phyloP scores from a whole-genome alignment of 2,329 filamentous ascomycete genomes.

The Cercospora beticola region DNA sequence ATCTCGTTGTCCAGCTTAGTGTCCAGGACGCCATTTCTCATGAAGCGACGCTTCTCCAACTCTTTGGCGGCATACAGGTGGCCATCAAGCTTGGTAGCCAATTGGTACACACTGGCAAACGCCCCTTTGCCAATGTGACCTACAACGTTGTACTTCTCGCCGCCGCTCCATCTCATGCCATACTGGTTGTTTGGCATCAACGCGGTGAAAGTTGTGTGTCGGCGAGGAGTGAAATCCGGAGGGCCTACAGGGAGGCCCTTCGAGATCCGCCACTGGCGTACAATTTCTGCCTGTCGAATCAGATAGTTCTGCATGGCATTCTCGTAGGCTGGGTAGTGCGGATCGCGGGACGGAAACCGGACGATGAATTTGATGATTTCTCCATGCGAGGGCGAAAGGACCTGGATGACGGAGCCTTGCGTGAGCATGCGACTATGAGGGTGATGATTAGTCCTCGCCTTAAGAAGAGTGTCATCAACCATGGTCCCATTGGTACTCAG shows the following conservation, averaged over 20 bases:
- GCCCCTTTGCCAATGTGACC: slow-evolving; percentile 85
- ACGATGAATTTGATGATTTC: slow-evolving; percentile 80
- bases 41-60: slow-evolving; percentile 86
- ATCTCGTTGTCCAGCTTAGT: slow-evolving; percentile 96
- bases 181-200: slow-evolving; percentile 43
- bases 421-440: slow-evolving; percentile 63
- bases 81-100: slow-evolving; percentile 82
- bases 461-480: slow-evolving; percentile 72
- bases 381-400: slow-evolving; percentile 55
- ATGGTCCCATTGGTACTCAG: slow-evolving; percentile 93
- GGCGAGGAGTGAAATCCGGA: slow-evolving; percentile 12
- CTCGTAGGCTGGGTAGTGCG: slow-evolving; percentile 65
- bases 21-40: slow-evolving; percentile 87
- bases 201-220: slow-evolving; percentile 24
- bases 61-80: slow-evolving; percentile 88
- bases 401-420: slow-evolving; percentile 70
- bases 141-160: slow-evolving; percentile 78
- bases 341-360: slow-evolving; percentile 71
- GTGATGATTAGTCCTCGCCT: slow-evolving; percentile 47
- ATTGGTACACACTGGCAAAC: slow-evolving; percentile 89
- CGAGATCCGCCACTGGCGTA: slow-evolving; percentile 12
- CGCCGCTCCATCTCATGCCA: slow-evolving; percentile 79
- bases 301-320: slow-evolving; percentile 70
- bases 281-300: slow-evolving; percentile 35
- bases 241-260: slow-evolving; percentile 12